Base-by-base conservation (phyloP, 2,329 filamentous ascomycete species). In the Diplodia scrobiculata region DNA sequence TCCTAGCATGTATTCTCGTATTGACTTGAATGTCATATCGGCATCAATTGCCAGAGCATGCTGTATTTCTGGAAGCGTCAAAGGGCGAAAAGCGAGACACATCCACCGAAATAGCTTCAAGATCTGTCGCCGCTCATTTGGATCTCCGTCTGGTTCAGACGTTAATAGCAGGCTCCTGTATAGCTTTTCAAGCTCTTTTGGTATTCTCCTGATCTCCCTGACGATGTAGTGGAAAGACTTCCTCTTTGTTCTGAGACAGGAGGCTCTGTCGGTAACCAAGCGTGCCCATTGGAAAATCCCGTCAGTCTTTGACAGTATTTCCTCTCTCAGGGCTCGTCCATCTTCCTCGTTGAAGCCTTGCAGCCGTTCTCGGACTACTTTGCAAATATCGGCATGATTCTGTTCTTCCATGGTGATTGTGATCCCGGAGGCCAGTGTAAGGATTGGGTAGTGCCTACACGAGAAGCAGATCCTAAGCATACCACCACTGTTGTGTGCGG, bases 301-400 rank as follows among this genome's bases (percentile, higher is more conserved):
- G 0, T 38, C 5, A 6, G 32, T 0, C 3, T 38, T 6, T 7
- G 14, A 19, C 4, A 7, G 1, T 10, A 27, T n/a, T 0, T 14
- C 7, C 2, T 5, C 2, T 7, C 7, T 5, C 6, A 14, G 1
- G 1, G 0, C 1, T 4, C 3, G 0, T 27, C 48, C n/a, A 4
- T 19, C 34, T 0, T 55, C 34, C 9, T 25, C 4, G 3, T 38
- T 19, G 7, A 55, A n/a, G 1, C 14, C 5, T 38, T 38, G 1
- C 1, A 55, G n/a, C 0, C 34, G 3, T 1, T 13, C n/a, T 7
- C 21, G 21, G 21, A 21, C 21, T 21, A 21, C 21, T 21, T 21
- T 21, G 21, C 21, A 21, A 21, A 21, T 21, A 2, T 21, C 21
- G 21, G 21, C 21, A 21, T 21, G 21, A 11, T 55, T 55, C 0